Percentiles rank a stretch among this genome's conserved stretches.
Conservation (phyloP, 371 early-diverging fungal species). For the Rhizopus sp. region DNA sequence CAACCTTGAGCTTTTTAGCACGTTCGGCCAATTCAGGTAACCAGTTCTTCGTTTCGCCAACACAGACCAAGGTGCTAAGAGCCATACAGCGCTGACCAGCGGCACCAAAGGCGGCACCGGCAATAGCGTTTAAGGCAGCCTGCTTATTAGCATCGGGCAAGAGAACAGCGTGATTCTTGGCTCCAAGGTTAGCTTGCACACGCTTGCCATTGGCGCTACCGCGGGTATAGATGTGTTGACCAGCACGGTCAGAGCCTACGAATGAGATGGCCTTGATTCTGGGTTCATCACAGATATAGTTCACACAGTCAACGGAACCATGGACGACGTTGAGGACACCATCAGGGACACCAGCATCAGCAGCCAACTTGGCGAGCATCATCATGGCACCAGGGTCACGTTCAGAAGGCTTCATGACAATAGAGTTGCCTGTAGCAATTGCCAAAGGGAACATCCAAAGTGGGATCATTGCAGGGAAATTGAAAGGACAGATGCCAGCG, state of each 20-base stretch:
- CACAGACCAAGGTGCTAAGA: conserved; percentile 88
- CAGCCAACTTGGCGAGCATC: conserved; percentile 89
- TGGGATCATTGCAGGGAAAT: conserved; percentile 97
- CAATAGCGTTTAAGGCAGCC: conserved; percentile 86
- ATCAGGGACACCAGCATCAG: conserved; percentile 91
- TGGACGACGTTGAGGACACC: conserved; percentile 96
- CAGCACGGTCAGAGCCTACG: conserved; percentile 91
- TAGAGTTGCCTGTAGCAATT: conserved; percentile 32
- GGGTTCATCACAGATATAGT: conserved; percentile 89
- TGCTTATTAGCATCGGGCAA: conserved; percentile 92
- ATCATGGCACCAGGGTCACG: conserved; percentile 95
- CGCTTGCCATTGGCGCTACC: conserved; percentile 93
- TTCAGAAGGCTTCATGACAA: conserved; percentile 75
- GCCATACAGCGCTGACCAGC: conserved; percentile 98
- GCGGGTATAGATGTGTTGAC: conserved; percentile 84
- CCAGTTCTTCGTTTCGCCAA: conserved; percentile 89
- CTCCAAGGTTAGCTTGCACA: conserved; percentile 95
- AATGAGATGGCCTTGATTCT: conserved; percentile 93
- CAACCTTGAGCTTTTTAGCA: conserved; percentile 83
- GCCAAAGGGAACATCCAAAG: conserved; percentile 95
- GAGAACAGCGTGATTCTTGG: conserved; percentile 97
- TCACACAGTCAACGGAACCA: conserved; percentile 87
- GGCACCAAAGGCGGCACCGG: conserved; percentile 97
- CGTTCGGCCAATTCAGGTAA: conserved; percentile 88
- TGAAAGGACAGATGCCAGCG: conserved; percentile 95